These are phyloP conservation scores for Camelina hispida DNA, from an alignment of 345 rosid species.

Conservation along the genomic window DNA sequence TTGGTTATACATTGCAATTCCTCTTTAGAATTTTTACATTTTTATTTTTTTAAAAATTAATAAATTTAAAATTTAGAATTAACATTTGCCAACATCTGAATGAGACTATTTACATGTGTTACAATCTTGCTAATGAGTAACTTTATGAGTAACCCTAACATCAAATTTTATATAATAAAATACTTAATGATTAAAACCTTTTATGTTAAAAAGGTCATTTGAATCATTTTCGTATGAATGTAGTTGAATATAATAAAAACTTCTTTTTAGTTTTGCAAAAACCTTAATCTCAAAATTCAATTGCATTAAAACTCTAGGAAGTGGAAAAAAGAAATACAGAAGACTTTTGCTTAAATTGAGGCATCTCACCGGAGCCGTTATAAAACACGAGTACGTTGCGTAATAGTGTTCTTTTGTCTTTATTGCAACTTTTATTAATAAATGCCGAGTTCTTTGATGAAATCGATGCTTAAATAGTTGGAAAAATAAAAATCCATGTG, in stretches of 20 bases:
- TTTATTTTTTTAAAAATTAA: too few species aligned
- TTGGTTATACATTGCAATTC: too few species aligned
- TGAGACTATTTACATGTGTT: too few species aligned
- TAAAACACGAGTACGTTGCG: background rate
- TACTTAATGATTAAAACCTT: slow-evolving; percentile 18
- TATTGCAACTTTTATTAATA: slow-evolving; percentile 1
- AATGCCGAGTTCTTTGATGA: slow-evolving; percentile 2
- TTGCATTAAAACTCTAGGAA: too few species aligned
- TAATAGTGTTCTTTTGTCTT: slow-evolving; percentile 5
- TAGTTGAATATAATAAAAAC: slow-evolving; percentile 6
- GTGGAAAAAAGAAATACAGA: background rate
- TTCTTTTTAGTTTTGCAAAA: too few species aligned
- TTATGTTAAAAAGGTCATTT: background rate
- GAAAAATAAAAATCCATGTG: slow-evolving; percentile 6
- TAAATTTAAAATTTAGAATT: too few species aligned
- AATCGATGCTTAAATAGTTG: slow-evolving; percentile 19
- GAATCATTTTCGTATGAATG: background rate
- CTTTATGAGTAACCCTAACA: too few species aligned
- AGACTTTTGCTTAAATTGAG: slow-evolving; percentile 6
- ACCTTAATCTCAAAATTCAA: too few species aligned
- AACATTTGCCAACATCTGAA: too few species aligned
- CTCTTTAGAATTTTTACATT: too few species aligned
- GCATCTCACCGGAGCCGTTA: slow-evolving; percentile 29
- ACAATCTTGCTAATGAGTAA: too few species aligned
- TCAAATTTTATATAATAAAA: background rate